Conservation (phyloP, 169 alveolate species). For the Cryptosporidium andersoni region DNA sequence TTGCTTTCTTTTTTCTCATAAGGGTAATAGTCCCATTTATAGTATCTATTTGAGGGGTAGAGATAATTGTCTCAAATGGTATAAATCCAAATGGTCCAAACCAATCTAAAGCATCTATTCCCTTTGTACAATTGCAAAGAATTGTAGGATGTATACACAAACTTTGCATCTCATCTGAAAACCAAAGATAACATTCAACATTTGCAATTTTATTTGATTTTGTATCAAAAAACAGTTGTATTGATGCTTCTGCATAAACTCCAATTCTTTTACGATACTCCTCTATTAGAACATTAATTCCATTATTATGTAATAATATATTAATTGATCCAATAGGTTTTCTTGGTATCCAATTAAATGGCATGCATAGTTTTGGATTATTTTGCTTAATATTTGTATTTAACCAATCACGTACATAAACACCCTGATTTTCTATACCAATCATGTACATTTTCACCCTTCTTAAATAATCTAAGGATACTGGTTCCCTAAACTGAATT, state of each 20-base stretch:
- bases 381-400: not conserved
- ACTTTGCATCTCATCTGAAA: slow-evolving; percentile 46
- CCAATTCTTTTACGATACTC: slow-evolving; percentile 44
- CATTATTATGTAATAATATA: slow-evolving; percentile 31
- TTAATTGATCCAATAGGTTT: slow-evolving; percentile 54
- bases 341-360: slow-evolving; percentile 48
- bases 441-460: slow-evolving; percentile 57
- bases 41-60: slow-evolving; percentile 3
- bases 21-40: slow-evolving; percentile 29
- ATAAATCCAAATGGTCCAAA: slow-evolving; percentile 57
- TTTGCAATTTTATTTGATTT: slow-evolving; percentile 14
- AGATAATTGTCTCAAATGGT: slow-evolving; percentile 30
- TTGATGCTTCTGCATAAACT: slow-evolving; percentile 12
- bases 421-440: slow-evolving; percentile 21
- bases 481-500: slow-evolving; percentile 3
- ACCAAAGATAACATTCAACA: slow-evolving; percentile 58
- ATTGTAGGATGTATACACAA: slow-evolving; percentile 48
- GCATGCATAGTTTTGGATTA: slow-evolving; percentile 27
- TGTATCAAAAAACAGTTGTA: slow-evolving; percentile 17
- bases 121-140: slow-evolving; percentile 32
- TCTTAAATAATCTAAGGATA: slow-evolving; percentile 46
- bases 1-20: not conserved
- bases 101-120: slow-evolving; percentile 59
- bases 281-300: slow-evolving; percentile 5
- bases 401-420: slow-evolving; percentile 62